Base-by-base conservation (phyloP, 78 protist species). In the Cavenderia fasciculata region DNA sequence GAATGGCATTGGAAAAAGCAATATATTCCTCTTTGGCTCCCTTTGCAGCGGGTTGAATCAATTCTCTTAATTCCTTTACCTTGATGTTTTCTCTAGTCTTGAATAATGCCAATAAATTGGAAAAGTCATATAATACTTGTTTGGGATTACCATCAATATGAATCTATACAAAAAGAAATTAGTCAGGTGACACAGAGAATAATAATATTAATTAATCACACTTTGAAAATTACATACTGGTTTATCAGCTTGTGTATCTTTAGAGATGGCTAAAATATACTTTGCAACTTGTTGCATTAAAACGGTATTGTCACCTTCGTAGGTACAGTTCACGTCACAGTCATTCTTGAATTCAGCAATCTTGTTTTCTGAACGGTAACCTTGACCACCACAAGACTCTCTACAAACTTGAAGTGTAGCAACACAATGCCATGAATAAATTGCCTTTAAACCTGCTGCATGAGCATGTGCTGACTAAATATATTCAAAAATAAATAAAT, bases 371-470 rank as follows among this genome's bases (percentile, higher is more conserved):
- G 74, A 47, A 44, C 87, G 59, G 19, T 49, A 77, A 12, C 92
- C 92, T 63, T 86, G 92, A 23, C 92, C 92, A 23, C 92, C 92
- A 56, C 92, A 86, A 21, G 71, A 38, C 46, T 86, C 92, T 72
- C 92, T 52, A 27, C 74, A 51, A 19, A 19, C 18, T 49, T 77
- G 87, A 4, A 77, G 10, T 11, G 73, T 25, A 4, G 4, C 27
- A 33, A 77, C 34, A 31, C 7, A 44, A 21, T 43, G 43, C 87
- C 87, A 77, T 29, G 61, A 31, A 34, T 36, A 77, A 4, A 77
- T 16, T 14, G 87, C 87, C 29, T 77, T 77, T 14, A 77, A 33
- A 25, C 87, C 87, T 0, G 87, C 43, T 2, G 49, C 27, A 47
- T 77, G 74, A 3, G 87, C 87, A 49, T 77, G 87, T 2, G 31